Base-by-base conservation (phyloP, 1,284 basidiomycete genomes). In the Ustilago cynodontis region DNA sequence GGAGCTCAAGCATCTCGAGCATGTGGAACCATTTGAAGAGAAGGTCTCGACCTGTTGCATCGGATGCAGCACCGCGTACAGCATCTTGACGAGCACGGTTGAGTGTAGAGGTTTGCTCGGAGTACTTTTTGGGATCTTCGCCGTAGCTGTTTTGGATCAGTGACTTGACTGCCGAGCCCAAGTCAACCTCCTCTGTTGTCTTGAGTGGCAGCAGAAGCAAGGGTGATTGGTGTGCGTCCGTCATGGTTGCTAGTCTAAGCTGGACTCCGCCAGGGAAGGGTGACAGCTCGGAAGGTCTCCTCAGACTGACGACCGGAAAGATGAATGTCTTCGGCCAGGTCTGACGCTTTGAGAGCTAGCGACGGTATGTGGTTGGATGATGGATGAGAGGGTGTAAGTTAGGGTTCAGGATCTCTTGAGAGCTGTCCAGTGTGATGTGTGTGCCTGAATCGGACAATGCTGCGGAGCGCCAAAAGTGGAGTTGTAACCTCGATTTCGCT, bases 1-100 rank as follows among this genome's bases (percentile, higher is more conserved):
- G 91, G 57, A 99, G 90, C 85, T 99, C 97, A 41, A 99, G 91
- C 31, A 99, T 90, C 85, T 99, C 97, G 39, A 99, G 92, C 87
- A 99, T 96, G 49, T 97, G 96, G 88, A 99, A 99, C 89, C 99
- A 99, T 87, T 97, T 98, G 91, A 96, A 98, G 53, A 99, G 89
- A 26, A 99, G 89, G 87, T 99, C 97, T 50, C 96, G 90, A 22
- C 78, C 81, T 16, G 77, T 82, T 1, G 72, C 65, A 62, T 82
- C 82, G 31, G 94, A 97, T 0, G 95, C 95, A 22, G 95, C 95
- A n/a, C 95, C 95, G 78, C 92, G 90, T 8, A 98, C 93, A 0
- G 96, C 96, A 87, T 99, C 97, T 87, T 98, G 94, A 47, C 96
- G 88, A 87, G 94, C 94, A 47, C 95, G 89, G 84, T 95, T 93